phyloP scores from a whole-genome alignment of 2,329 filamentous ascomycete genomes.

The Trichoderma gracile region DNA sequence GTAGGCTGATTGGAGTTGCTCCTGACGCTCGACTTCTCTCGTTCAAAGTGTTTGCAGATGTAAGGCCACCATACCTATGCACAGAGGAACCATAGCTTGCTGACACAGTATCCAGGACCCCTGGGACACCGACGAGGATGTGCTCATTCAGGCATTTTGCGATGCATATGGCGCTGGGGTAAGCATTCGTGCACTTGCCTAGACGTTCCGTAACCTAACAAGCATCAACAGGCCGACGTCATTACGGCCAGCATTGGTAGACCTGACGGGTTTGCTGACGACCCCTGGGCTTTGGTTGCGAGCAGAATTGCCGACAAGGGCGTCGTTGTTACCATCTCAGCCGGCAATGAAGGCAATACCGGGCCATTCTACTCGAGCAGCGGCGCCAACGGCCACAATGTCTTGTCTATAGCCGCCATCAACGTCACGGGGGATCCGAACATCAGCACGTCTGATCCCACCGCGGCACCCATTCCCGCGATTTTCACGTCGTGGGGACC shows the following conservation, averaged over 20 bases:
- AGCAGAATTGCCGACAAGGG: slow-evolving; percentile 47
- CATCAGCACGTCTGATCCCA: slow-evolving; percentile 33
- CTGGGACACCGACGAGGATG: slow-evolving; percentile 38
- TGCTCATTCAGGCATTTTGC: slow-evolving; percentile 41
- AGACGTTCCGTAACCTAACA: background rate
- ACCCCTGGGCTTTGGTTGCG: slow-evolving; percentile 46
- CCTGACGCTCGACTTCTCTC: slow-evolving; percentile 47
- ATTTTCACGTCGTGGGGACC: slow-evolving; percentile 55
- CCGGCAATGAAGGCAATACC: slow-evolving; percentile 51
- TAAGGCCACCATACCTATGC: slow-evolving; percentile 14
- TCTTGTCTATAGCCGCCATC: slow-evolving; percentile 42
- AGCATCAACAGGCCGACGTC: slow-evolving; percentile 41
- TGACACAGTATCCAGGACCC: slow-evolving; percentile 30
- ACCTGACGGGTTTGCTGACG: slow-evolving; percentile 43
- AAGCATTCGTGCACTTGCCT: slow-evolving; percentile 1
- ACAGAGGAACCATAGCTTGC: background rate
- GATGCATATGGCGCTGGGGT: slow-evolving; percentile 42
- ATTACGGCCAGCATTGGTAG: slow-evolving; percentile 46
- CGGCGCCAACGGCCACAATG: slow-evolving; percentile 38
- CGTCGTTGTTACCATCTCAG: slow-evolving; percentile 52
- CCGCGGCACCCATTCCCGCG: slow-evolving; percentile 40
- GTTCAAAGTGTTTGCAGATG: slow-evolving; percentile 47
- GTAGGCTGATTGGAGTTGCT: slow-evolving; percentile 47
- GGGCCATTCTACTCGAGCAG: slow-evolving; percentile 50
- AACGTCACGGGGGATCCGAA: slow-evolving; percentile 48